Conservation (phyloP, 306 rosid species). For the Vigna trinervia region DNA sequence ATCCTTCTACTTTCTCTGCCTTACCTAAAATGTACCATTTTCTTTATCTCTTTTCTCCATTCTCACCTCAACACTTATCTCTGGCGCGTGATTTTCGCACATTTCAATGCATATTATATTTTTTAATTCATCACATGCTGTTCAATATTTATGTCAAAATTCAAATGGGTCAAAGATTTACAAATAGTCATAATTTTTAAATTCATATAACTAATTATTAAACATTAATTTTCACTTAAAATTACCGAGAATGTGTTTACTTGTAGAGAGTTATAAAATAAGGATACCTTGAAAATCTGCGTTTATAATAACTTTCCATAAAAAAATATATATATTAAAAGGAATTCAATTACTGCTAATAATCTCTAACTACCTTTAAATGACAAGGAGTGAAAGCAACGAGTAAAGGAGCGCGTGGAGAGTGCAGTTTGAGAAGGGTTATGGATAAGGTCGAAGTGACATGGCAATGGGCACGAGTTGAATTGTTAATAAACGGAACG, state of each 20-base stretch:
- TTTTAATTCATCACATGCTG: background rate
- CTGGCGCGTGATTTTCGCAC: conserved; percentile 25
- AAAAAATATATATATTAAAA: no score
- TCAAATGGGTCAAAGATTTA: background rate
- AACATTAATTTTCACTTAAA: no score
- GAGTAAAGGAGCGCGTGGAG: conserved; percentile 12
- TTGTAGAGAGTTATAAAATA: no score
- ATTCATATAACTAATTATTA: no score
- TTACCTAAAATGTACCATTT: conserved; percentile 6
- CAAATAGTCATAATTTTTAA: no score
- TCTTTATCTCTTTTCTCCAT: background rate
- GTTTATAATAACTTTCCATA: no score
- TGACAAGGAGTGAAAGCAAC: background rate
- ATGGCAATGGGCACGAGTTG: background rate
- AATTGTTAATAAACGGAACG: background rate
- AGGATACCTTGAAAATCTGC: no score
- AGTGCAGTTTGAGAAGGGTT: background rate
- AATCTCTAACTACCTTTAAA: no score
- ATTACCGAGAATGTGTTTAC: no score
- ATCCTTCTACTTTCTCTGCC: background rate
- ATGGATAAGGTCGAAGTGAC: conserved; percentile 42
- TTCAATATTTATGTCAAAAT: background rate
- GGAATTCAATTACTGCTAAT: no score
- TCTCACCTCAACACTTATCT: background rate
- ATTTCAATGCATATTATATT: background rate